phyloP scores from a whole-genome alignment of 2,329 filamentous ascomycete species.

The Pyrenochaeta sp. region DNA sequence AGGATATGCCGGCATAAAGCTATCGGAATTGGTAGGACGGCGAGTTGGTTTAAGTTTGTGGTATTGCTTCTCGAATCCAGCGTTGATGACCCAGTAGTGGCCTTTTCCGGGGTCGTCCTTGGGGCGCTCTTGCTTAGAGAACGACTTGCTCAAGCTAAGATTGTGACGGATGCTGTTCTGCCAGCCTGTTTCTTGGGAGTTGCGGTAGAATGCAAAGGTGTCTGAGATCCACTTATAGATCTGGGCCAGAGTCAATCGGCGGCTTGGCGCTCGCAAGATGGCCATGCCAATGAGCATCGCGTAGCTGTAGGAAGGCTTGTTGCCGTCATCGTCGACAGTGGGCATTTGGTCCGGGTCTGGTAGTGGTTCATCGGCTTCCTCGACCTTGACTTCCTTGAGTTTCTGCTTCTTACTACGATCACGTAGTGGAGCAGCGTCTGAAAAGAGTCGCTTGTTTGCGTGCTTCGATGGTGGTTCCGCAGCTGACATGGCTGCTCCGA shows the following conservation, averaged over 20 bases:
- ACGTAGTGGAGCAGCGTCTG: constrained; percentile 77
- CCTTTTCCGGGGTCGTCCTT: constrained; percentile 98
- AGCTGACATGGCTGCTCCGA: constrained; percentile 37
- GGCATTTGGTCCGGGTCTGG: constrained; percentile 84
- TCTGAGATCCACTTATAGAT: constrained; percentile 99
- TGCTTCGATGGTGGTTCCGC: constrained; percentile 41
- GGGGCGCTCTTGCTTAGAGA: constrained; percentile 92
- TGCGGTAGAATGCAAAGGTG: constrained; percentile 84
- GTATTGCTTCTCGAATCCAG: constrained; percentile 89
- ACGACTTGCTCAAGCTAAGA: constrained; percentile 94
- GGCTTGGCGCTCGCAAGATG: constrained; percentile 83
- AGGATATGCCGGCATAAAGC: constrained; percentile 42
- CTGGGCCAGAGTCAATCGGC: constrained; percentile 86
- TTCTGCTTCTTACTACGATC: constrained; percentile 77
- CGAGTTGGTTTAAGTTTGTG: constrained; percentile 82
- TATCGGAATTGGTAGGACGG: constrained; percentile 57
- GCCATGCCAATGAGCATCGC: constrained; percentile 96
- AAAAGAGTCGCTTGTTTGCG: constrained; percentile 66
- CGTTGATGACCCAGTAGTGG: constrained; percentile 94
- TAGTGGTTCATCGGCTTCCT: constrained; percentile 59
- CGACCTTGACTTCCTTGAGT: constrained; percentile 59
- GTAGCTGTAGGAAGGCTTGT: constrained; percentile 91
- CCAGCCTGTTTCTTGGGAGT: constrained; percentile 86
- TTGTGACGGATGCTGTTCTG: constrained; percentile 99
- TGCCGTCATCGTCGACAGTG: constrained; percentile 81